Conservation (phyloP, 2,329 filamentous ascomycete species). For the Sclerotinia subarctica region DNA sequence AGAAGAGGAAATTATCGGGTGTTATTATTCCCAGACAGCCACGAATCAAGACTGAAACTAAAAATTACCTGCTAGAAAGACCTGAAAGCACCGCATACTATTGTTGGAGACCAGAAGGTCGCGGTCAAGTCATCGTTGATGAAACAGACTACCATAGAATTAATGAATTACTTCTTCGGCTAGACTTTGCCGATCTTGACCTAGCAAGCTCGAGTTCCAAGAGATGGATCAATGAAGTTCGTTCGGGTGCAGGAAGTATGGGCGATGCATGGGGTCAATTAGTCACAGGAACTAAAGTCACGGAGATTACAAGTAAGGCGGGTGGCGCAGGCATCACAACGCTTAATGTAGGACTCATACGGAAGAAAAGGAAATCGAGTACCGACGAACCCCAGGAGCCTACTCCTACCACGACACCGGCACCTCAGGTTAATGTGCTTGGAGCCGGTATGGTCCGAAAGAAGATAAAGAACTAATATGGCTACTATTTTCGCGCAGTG, state of each 20-base stretch:
- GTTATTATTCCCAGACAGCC: slow-evolving; percentile 62
- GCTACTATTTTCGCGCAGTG: not conserved
- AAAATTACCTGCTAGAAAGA: slow-evolving; percentile 49
- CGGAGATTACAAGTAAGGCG: slow-evolving; percentile 27
- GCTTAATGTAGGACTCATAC: slow-evolving; percentile 43
- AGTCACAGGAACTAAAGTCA: slow-evolving; percentile 46
- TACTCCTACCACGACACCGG: slow-evolving; percentile 8
- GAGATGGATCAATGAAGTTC: slow-evolving; percentile 69
- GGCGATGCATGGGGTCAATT: slow-evolving; percentile 50
- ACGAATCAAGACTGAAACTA: slow-evolving; percentile 57
- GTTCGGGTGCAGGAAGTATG: slow-evolving; percentile 41
- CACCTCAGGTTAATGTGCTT: slow-evolving; percentile 47
- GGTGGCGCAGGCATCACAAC: slow-evolving; percentile 37
- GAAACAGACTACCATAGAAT: slow-evolving; percentile 64
- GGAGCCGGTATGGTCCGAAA: slow-evolving; percentile 51
- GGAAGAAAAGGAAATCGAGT: slow-evolving; percentile 49
- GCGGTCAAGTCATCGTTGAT: slow-evolving; percentile 62
- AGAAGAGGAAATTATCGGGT: slow-evolving; percentile 52
- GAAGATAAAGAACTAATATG: slow-evolving; percentile 49
- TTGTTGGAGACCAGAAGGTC: slow-evolving; percentile 58
- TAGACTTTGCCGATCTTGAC: slow-evolving; percentile 67
- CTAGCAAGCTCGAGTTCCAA: slow-evolving; percentile 62
- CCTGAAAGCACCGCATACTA: slow-evolving; percentile 60
- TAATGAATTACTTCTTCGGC: slow-evolving; percentile 65
- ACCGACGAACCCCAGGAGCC: slow-evolving; percentile 22